These are phyloP conservation scores for Stygiomarasmius scandens DNA, from an alignment of 1,284 basidiomycete genomes.

Conservation along the genomic window DNA sequence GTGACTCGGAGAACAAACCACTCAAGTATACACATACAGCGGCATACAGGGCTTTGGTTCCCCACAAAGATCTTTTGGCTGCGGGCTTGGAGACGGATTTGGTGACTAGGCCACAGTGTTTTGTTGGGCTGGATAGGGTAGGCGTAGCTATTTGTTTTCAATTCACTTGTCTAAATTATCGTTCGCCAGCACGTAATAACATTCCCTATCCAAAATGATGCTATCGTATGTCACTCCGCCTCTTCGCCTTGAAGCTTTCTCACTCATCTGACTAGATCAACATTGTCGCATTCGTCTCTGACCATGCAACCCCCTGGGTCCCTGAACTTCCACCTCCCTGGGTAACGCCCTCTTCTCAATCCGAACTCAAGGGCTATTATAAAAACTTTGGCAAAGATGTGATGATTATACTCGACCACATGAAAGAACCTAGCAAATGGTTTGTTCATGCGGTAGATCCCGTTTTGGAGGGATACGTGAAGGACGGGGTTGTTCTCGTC, in stretches of 20 bases:
- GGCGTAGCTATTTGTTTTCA: too few relatives aligned
- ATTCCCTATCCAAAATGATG: constrained; percentile 52
- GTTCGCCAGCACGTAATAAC: constrained; percentile 64
- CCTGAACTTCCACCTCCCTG: constrained; percentile 45
- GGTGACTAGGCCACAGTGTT: constrained; percentile 38
- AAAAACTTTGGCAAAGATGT: constrained; percentile 54
- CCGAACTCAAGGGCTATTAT: constrained; percentile 50
- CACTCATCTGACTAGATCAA: constrained; percentile 48
- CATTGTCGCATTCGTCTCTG: constrained; percentile 52
- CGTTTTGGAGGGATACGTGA: constrained; percentile 48
- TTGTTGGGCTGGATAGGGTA: constrained; percentile 49
- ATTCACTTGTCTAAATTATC: too few relatives aligned
- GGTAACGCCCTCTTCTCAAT: constrained; percentile 45
- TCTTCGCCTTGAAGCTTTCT: neutral
- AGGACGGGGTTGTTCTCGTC: constrained; percentile 52
- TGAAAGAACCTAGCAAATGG: constrained; percentile 60
- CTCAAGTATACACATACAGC: constrained; percentile 47
- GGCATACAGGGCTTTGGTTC: constrained; percentile 50
- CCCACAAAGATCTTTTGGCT: constrained; percentile 36
- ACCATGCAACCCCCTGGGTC: constrained; percentile 39
- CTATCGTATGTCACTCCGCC: constrained; percentile 36
- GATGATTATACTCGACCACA: constrained; percentile 43
- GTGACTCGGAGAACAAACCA: constrained; percentile 23
- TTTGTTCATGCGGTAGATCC: constrained; percentile 57
- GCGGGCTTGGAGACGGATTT: constrained; percentile 46